Evolutionary conservation across 1,284 basidiomycete species (phyloP).

Genomic region (Ceratobasidium sp.): DNA sequence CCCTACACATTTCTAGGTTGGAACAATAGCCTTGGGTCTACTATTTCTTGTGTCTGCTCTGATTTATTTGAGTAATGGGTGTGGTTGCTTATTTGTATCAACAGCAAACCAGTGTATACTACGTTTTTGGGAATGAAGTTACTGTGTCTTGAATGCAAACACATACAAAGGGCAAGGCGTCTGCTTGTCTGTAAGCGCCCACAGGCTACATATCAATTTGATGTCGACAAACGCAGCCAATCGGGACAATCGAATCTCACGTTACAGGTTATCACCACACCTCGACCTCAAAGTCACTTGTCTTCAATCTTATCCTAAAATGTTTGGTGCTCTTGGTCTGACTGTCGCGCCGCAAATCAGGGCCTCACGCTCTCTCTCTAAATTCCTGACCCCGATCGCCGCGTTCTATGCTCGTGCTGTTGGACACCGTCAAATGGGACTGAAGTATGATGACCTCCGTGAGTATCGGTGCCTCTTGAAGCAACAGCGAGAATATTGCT

Average conservation of each 20-base stretch:
- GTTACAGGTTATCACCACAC: constrained; percentile 21
- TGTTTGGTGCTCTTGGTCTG: constrained; percentile 75
- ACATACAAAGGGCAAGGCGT: too few species aligned
- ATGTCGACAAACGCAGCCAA: constrained; percentile 27
- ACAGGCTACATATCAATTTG: not conserved
- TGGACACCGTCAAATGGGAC: constrained; percentile 90
- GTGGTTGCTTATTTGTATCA: constrained; percentile 19
- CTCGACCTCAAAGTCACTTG: constrained; percentile 7
- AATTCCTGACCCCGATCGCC: constrained; percentile 81
- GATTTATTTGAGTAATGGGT: constrained; percentile 27
- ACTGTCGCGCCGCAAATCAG: constrained; percentile 83
- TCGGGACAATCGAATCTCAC: constrained; percentile 34
- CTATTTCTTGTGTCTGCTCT: constrained; percentile 1
- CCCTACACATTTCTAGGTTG: constrained; percentile 38
- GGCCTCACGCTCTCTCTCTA: constrained; percentile 72
- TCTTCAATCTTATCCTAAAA: constrained; percentile 9
- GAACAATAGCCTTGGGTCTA: not conserved
- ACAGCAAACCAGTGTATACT: constrained; percentile 26
- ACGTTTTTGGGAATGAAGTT: constrained; percentile 9
- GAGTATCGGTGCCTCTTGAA: constrained; percentile 55
- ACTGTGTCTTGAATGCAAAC: not conserved
- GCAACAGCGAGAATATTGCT: too few species aligned
- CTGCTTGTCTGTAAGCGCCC: not conserved
- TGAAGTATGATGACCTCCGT: constrained; percentile 96
- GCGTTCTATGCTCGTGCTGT: constrained; percentile 84